Evolutionary conservation across 2,329 filamentous ascomycete genomes (phyloP).

Genomic region (Sporothrix protearum): DNA sequence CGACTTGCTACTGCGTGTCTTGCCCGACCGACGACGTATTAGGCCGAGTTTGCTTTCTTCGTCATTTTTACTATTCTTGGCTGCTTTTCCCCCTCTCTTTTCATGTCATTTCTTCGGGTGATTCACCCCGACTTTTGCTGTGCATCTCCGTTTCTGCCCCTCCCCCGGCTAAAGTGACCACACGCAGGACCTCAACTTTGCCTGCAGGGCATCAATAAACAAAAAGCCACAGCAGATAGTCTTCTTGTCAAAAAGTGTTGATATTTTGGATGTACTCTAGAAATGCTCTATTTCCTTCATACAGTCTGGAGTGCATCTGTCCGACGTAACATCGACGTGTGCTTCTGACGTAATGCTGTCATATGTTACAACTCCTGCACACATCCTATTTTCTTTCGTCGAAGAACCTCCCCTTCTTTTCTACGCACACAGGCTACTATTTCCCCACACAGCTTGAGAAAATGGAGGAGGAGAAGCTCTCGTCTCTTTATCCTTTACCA

Average conservation of each 20-base stretch:
- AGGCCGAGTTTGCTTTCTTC: neutral
- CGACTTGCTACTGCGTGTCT: neutral
- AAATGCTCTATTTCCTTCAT: neutral
- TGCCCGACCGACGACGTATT: slow-evolving; percentile 5
- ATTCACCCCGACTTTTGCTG: neutral
- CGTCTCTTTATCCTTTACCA: neutral
- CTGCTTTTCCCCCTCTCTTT: neutral
- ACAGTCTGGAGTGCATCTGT: neutral
- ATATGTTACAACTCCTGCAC: neutral
- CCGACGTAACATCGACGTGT: neutral
- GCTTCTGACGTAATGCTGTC: neutral
- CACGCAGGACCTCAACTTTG: neutral
- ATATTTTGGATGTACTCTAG: too few species aligned
- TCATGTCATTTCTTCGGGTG: neutral
- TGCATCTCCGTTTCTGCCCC: neutral
- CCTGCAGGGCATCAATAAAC: slow-evolving; percentile 4
- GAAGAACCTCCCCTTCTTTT: neutral
- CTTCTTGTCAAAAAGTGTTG: neutral
- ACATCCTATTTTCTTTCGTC: neutral
- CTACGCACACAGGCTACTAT: neutral
- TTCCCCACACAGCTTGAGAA: slow-evolving; percentile 9
- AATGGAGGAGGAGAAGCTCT: neutral
- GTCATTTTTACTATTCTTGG: neutral
- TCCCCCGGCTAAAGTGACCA: slow-evolving; percentile 9
- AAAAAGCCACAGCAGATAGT: neutral